Evolutionary conservation across 148 eudicot genomes (phyloP).

Genomic region (Persicaria maculosa): DNA sequence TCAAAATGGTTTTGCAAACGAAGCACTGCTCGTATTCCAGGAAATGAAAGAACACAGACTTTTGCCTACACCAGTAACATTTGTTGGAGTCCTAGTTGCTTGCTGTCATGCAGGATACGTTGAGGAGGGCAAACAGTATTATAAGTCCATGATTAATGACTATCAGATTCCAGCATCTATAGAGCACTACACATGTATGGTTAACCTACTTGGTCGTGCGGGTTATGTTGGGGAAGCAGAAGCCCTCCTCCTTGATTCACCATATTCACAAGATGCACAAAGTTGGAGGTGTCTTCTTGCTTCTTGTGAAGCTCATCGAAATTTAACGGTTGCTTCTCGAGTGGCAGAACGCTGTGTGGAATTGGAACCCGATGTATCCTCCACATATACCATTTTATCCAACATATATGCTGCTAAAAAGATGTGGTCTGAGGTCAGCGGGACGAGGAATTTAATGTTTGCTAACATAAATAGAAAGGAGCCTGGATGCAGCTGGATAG

Average conservation of each 20-base stretch:
- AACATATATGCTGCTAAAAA: conserved; percentile 69
- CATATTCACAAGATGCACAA: conserved; percentile 43
- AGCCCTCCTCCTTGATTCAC: conserved; percentile 28
- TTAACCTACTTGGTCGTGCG: conserved; percentile 64
- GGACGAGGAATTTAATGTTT: conserved; percentile 48
- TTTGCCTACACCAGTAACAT: conserved; percentile 29
- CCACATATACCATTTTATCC: conserved; percentile 64
- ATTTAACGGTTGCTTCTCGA: conserved; percentile 52
- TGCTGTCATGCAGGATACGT: conserved; percentile 64
- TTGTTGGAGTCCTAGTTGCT: conserved; percentile 55
- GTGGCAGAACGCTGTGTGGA: conserved; percentile 56
- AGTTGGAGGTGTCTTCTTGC: conserved; percentile 79
- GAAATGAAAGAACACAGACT: conserved; percentile 31
- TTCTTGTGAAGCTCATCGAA: conserved; percentile 59
- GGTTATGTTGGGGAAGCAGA: conserved; percentile 46
- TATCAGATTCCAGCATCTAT: conserved; percentile 47
- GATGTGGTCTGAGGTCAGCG: conserved; percentile 66
- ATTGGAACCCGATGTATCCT: conserved; percentile 52
- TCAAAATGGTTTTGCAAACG: conserved; percentile 34
- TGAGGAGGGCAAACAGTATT: conserved; percentile 44
- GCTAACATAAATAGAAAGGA: conserved; percentile 39
- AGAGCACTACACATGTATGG: conserved; percentile 77
- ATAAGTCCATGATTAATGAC: conserved; percentile 43
- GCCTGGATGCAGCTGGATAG: conserved; percentile 74
- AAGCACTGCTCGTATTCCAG: conserved; percentile 36